These are phyloP conservation scores for Clitoria ternatea DNA, from an alignment of 306 rosid species.

Conservation along the genomic window DNA sequence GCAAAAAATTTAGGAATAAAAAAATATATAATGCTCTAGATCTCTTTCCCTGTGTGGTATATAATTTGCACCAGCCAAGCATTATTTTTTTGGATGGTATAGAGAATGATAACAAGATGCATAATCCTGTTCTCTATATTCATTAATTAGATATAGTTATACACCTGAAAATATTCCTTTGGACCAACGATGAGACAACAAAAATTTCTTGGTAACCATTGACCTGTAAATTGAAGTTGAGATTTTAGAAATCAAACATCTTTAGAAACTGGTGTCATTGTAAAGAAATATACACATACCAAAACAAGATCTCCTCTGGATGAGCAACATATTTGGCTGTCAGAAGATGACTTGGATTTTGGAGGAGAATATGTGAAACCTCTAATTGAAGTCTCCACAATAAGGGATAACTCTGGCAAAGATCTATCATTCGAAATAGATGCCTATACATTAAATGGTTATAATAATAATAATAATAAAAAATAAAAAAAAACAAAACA, in stretches of 20 bases:
- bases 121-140: neutral
- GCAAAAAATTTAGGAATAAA: neutral
- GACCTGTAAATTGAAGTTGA: conserved; percentile 50
- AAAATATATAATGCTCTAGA: too few relatives aligned
- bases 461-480: too few relatives aligned
- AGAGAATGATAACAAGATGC: conserved; percentile 5
- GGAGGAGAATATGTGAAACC: conserved; percentile 61
- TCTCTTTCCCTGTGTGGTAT: neutral
- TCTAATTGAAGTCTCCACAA: conserved; percentile 64
- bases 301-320: conserved; percentile 70
- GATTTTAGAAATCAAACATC: neutral
- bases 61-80: neutral
- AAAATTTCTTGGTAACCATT: conserved; percentile 77
- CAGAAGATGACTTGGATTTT: conserved; percentile 43
- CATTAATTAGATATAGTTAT: neutral
- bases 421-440: conserved; percentile 50
- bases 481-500: neutral
- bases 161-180: conserved; percentile 68
- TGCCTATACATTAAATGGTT: neutral
- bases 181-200: conserved; percentile 50
- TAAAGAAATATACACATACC: conserved; percentile 46
- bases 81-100: neutral
- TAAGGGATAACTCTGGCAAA: conserved; percentile 69
- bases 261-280: neutral
- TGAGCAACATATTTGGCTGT: conserved; percentile 62